Percentiles rank a stretch among this genome's conserved stretches.
These are phyloP conservation scores for Candida ulmi DNA, from an alignment of 805 yeast genomes.

Conservation along the genomic window DNA sequence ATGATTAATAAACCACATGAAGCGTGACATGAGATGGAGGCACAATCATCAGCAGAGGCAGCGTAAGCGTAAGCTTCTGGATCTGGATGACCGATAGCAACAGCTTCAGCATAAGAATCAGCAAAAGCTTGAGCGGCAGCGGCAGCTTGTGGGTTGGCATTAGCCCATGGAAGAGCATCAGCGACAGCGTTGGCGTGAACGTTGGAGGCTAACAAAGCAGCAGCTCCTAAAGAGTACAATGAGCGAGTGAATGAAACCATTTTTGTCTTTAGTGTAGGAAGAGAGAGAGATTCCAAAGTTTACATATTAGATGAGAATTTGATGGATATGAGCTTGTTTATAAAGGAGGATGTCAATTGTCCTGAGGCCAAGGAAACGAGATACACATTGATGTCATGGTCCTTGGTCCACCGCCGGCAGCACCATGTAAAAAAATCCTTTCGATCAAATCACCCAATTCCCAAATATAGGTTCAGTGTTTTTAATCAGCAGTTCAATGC, in stretches of 20 bases:
- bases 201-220: not conserved
- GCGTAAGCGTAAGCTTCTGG: slow-evolving; percentile 22
- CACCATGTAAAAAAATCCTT: too few species aligned
- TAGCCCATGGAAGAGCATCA: slow-evolving; percentile 5
- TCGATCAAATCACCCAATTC: too few species aligned
- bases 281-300: too few species aligned
- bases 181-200: slow-evolving; percentile 1
- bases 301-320: too few species aligned
- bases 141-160: slow-evolving; percentile 4
- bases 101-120: slow-evolving; percentile 10
- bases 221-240: not conserved
- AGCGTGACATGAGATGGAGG: slow-evolving; percentile 25
- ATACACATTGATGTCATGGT: too few species aligned
- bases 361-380: too few species aligned
- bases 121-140: slow-evolving; percentile 5
- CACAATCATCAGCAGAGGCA: slow-evolving; percentile 17
- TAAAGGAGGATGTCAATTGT: too few species aligned
- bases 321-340: too few species aligned
- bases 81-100: slow-evolving; percentile 11
- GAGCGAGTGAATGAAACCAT: not conserved
- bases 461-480: too few species aligned
- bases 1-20: slow-evolving; percentile 26
- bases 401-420: too few species aligned
- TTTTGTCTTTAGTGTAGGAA: too few species aligned
- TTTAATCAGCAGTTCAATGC: too few species aligned